Evolutionary conservation across 495 filamentous ascomycete species (phyloP).

Genomic region (Xylaria nigripes): DNA sequence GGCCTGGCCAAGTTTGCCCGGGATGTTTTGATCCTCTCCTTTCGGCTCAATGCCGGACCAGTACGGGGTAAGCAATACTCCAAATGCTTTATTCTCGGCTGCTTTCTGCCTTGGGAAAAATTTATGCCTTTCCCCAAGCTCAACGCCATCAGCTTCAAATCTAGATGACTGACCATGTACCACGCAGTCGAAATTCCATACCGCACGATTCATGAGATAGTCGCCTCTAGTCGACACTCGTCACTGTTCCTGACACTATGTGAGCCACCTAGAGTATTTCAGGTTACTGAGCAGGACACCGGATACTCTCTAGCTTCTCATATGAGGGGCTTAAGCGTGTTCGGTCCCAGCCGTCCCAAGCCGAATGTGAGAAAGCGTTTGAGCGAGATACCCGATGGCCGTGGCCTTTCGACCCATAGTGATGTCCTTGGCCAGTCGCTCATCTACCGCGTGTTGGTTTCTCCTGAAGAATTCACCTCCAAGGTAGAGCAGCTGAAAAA

Average conservation of each 20-base stretch:
- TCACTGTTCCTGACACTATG: constrained; percentile 20
- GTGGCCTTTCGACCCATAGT: constrained; percentile 7
- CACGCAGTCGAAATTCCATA: constrained; percentile 21
- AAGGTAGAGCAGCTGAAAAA: constrained; percentile 17
- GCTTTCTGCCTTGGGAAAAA: not conserved
- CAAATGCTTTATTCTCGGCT: not conserved
- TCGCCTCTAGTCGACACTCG: constrained; percentile 10
- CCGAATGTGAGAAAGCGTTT: constrained; percentile 9
- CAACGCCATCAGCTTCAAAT: not conserved
- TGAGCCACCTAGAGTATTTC: constrained; percentile 19
- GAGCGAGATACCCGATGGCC: constrained; percentile 12
- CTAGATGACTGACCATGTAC: not conserved
- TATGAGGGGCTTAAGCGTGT: constrained; percentile 1
- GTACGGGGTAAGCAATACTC: constrained; percentile 2
- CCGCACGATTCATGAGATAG: constrained; percentile 17
- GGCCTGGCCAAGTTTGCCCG: constrained; percentile 40
- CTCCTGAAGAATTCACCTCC: constrained; percentile 10
- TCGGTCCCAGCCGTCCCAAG: not conserved
- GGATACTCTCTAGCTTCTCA: not conserved
- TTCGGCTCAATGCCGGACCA: not conserved
- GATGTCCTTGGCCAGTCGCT: constrained; percentile 22
- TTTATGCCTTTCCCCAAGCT: constrained; percentile 3
- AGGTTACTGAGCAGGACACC: not conserved
- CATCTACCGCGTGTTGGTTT: constrained; percentile 19
- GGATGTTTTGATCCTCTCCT: constrained; percentile 30